Conservation (phyloP, 768 basidiomycete species). For the Amanita rimosa region DNA sequence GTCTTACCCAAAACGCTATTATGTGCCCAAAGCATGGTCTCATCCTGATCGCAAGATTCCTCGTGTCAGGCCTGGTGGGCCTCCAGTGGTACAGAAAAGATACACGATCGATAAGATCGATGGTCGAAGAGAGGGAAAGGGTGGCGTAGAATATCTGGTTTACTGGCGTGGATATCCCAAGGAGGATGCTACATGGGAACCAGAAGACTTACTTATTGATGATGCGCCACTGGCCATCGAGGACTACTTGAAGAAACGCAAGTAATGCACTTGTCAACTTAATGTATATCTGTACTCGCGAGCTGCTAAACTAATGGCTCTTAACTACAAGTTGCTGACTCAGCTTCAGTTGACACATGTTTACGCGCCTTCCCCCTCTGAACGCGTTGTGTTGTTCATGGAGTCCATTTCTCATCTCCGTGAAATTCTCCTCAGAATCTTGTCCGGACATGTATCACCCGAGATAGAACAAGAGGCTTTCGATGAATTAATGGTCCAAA, state of each 20-base stretch:
- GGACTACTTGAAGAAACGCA: conserved; percentile 20
- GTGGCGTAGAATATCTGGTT: conserved; percentile 33
- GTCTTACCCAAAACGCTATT: conserved; percentile 15
- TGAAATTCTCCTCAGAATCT: conserved; percentile 34
- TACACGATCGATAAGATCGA: conserved; percentile 28
- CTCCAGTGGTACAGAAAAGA: conserved; percentile 28
- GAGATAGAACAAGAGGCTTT: conserved; percentile 66
- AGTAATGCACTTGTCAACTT: background rate
- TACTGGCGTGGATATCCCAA: conserved; percentile 45
- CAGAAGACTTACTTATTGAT: conserved; percentile 27
- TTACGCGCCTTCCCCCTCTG: conserved; percentile 13
- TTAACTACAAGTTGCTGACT: too few relatives aligned
- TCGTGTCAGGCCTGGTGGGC: conserved; percentile 28
- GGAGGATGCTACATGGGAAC: conserved; percentile 49
- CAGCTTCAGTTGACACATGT: conserved; percentile 11
- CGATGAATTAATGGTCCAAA: conserved; percentile 60
- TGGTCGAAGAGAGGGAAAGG: conserved; percentile 18
- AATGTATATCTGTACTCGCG: background rate
- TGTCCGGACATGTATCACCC: conserved; percentile 31
- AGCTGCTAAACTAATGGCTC: too few relatives aligned
- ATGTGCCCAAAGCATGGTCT: conserved; percentile 47
- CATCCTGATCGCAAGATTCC: conserved; percentile 28
- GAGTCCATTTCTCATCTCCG: conserved; percentile 48
- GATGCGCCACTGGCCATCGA: conserved; percentile 37
- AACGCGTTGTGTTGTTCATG: conserved; percentile 28